phyloP scores from a whole-genome alignment of 208 protist species.

The Crithidia mellificae region DNA sequence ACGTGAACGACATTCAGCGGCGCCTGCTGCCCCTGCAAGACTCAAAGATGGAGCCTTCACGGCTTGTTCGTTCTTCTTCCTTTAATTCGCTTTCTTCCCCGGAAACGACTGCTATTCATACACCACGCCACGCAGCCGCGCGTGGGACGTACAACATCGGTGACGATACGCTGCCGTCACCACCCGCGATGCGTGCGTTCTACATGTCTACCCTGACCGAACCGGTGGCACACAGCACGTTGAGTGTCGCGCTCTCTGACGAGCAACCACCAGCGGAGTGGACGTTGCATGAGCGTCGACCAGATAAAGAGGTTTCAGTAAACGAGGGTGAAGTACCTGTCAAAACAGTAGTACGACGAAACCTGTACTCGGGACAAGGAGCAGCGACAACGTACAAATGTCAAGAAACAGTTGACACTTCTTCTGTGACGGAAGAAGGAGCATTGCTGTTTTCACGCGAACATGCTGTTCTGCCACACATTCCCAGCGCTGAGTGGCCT shows the following conservation, averaged over 20 bases:
- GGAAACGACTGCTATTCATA: not conserved
- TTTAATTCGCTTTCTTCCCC: too few species aligned
- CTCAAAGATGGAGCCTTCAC: not conserved
- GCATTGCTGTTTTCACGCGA: too few species aligned
- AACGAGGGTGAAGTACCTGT: too few species aligned
- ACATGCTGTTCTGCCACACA: too few species aligned
- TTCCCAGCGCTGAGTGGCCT: too few species aligned
- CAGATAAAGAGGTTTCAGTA: too few species aligned
- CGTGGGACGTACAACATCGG: not conserved
- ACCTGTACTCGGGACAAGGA: too few species aligned
- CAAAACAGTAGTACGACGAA: too few species aligned
- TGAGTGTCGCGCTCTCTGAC: not conserved
- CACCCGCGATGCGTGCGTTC: not conserved
- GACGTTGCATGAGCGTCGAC: slow-evolving; percentile 13
- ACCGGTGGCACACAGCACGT: not conserved
- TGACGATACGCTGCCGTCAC: slow-evolving; percentile 25
- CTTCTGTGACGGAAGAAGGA: too few species aligned
- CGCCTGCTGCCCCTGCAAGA: not conserved
- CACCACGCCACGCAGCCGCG: not conserved
- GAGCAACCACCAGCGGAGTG: not conserved
- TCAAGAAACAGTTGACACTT: too few species aligned
- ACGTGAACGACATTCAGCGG: not conserved
- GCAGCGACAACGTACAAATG: too few species aligned
- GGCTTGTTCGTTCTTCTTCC: too few species aligned
- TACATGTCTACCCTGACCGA: not conserved